phyloP scores from a whole-genome alignment of 164 flowering plant genomes.

The Magnolia kwangsiensis region DNA sequence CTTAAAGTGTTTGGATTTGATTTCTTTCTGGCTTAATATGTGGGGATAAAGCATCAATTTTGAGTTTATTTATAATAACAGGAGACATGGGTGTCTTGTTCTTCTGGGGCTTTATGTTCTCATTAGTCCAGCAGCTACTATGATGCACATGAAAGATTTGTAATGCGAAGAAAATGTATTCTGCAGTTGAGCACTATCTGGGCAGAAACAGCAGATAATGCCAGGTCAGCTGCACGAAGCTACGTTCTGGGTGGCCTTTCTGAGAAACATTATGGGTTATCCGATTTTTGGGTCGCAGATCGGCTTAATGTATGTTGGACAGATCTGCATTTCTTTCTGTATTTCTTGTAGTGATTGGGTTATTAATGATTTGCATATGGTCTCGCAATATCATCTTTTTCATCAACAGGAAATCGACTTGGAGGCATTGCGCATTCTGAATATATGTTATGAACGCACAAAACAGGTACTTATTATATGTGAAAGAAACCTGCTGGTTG shows the following conservation, averaged over 20 bases:
- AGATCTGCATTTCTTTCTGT: background rate
- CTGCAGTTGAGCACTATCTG: constrained; percentile 89
- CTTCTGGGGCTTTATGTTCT: background rate
- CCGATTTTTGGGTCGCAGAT: constrained; percentile 71
- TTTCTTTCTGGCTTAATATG: background rate
- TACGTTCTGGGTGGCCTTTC: constrained; percentile 89
- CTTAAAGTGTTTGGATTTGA: background rate
- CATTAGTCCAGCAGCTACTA: background rate
- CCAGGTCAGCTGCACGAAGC: constrained; percentile 79
- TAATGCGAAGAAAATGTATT: constrained; percentile 14
- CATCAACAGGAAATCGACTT: constrained; percentile 68
- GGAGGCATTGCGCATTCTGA: constrained; percentile 65
- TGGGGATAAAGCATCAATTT: background rate
- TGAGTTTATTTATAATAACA: too few relatives aligned
- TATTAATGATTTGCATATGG: background rate
- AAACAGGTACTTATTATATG: constrained; percentile 54
- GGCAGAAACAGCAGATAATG: constrained; percentile 93
- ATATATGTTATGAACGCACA: constrained; percentile 67
- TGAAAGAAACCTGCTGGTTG: background rate
- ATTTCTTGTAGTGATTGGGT: background rate
- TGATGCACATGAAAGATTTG: background rate
- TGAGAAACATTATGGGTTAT: constrained; percentile 73
- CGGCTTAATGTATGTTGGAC: constrained; percentile 56
- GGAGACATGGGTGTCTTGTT: background rate
- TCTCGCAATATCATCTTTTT: background rate